phyloP scores from a whole-genome alignment of 306 rosid genomes.

The Begonia fuchsioides region DNA sequence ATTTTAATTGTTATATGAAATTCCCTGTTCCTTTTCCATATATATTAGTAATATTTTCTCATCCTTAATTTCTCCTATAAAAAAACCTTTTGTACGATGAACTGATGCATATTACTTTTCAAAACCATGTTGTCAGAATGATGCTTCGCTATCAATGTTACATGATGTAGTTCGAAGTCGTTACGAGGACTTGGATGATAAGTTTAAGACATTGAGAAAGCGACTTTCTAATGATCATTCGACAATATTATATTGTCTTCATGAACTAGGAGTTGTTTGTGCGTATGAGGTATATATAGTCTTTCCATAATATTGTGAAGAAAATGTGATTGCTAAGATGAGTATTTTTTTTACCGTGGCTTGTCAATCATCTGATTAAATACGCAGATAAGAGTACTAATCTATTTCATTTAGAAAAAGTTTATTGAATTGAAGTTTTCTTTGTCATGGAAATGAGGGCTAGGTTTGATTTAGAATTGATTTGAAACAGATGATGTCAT shows the following conservation, averaged over 20 bases:
- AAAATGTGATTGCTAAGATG: no score
- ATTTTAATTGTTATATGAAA: background rate
- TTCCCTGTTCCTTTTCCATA: no score
- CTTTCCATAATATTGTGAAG: background rate
- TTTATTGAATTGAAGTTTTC: no score
- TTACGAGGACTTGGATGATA: conserved; percentile 31
- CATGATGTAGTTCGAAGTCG: conserved; percentile 23
- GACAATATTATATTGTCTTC: conserved; percentile 56
- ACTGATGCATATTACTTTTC: no score
- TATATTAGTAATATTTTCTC: background rate
- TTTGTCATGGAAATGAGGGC: no score
- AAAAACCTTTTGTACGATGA: no score
- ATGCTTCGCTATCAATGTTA: conserved; percentile 28
- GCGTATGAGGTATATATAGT: conserved; percentile 66
- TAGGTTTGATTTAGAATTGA: no score
- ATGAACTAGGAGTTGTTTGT: conserved; percentile 72
- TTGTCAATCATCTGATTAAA: no score
- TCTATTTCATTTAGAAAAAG: no score
- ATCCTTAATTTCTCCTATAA: background rate
- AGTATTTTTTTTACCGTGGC: no score
- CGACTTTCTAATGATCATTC: conserved; percentile 43
- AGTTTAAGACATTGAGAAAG: conserved; percentile 33
- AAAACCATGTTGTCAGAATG: conserved; percentile 34
- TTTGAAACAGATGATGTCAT: no score
- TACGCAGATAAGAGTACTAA: no score